These are phyloP conservation scores for Leccinum pellstonianum DNA, from an alignment of 768 basidiomycete species.

Conservation along the genomic window DNA sequence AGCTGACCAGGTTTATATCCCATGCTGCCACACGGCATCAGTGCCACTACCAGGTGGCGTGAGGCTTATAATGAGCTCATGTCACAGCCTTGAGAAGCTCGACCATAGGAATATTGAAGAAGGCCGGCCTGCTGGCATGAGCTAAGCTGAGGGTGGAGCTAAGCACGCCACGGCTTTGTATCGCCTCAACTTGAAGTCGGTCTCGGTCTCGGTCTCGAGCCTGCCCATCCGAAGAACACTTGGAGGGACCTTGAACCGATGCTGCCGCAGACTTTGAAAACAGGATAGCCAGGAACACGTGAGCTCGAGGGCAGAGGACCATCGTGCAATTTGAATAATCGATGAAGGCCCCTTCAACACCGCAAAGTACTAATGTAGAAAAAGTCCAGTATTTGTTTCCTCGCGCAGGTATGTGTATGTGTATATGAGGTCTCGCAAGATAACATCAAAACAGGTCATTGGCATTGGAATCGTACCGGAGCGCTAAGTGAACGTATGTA, in stretches of 20 bases:
- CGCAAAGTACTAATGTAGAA: too few species aligned
- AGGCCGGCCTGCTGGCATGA: not conserved
- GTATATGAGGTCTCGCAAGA: too few species aligned
- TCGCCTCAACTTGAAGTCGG: not conserved
- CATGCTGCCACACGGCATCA: conserved; percentile 25
- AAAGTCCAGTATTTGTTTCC: too few species aligned
- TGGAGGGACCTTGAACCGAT: conserved; percentile 8
- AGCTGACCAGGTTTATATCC: conserved; percentile 20
- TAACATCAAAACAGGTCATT: too few species aligned
- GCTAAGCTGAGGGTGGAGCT: conserved; percentile 1
- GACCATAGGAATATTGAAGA: conserved; percentile 15
- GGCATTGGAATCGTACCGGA: too few species aligned
- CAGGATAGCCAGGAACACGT: not conserved
- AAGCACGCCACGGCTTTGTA: not conserved
- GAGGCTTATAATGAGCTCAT: conserved; percentile 5
- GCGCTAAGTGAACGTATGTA: too few species aligned
- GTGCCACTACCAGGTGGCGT: conserved; percentile 30
- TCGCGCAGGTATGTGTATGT: too few species aligned
- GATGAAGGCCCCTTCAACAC: not conserved
- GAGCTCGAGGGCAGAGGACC: not conserved
- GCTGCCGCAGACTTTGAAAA: conserved; percentile 1
- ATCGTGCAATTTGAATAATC: conserved; percentile 15
- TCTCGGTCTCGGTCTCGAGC: not conserved
- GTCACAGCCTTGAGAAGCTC: conserved; percentile 28
- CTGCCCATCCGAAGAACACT: not conserved